Evolutionary conservation across 805 yeast genomes (phyloP).

Genomic region (Starmerella sirachaensis): DNA sequence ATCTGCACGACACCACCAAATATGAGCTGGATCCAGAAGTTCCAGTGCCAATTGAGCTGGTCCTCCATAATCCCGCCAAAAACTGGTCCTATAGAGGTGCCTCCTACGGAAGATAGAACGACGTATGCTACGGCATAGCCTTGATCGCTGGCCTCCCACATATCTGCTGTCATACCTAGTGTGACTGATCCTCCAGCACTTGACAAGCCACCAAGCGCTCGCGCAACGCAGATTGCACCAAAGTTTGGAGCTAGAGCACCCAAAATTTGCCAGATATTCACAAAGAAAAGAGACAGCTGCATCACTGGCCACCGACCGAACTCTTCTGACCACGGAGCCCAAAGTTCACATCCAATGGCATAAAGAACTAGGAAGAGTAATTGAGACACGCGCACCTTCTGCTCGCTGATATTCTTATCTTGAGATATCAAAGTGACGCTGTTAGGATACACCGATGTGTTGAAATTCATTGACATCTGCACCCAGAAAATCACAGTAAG

Average conservation of each 20-base stretch:
- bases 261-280: slow-evolving; percentile 35
- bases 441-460: slow-evolving; percentile 29
- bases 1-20: slow-evolving; percentile 39
- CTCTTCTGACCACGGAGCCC: slow-evolving; percentile 59
- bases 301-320: slow-evolving; percentile 52
- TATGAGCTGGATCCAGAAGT: slow-evolving; percentile 45
- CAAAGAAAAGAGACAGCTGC: slow-evolving; percentile 40
- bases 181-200: slow-evolving; percentile 44
- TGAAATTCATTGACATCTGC: slow-evolving; percentile 35
- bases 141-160: slow-evolving; percentile 34
- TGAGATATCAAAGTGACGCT: slow-evolving; percentile 35
- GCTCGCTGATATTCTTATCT: slow-evolving; percentile 33
- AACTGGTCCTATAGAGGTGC: slow-evolving; percentile 37
- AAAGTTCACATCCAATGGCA: slow-evolving; percentile 44
- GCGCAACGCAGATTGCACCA: slow-evolving; percentile 43
- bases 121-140: slow-evolving; percentile 41
- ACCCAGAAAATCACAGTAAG: slow-evolving; percentile 31
- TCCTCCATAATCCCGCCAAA: slow-evolving; percentile 45
- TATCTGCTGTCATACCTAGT: slow-evolving; percentile 55
- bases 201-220: slow-evolving; percentile 52
- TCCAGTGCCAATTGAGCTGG: slow-evolving; percentile 49
- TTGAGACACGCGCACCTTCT: slow-evolving; percentile 32
- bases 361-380: slow-evolving; percentile 43
- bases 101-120: slow-evolving; percentile 40
- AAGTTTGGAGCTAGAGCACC: slow-evolving; percentile 50